A percentile compares a stretch with the other conserved stretches of the same genome.
Evolutionary conservation across 441 rosid genomes (phyloP).

Genomic region (Croton setiger): DNA sequence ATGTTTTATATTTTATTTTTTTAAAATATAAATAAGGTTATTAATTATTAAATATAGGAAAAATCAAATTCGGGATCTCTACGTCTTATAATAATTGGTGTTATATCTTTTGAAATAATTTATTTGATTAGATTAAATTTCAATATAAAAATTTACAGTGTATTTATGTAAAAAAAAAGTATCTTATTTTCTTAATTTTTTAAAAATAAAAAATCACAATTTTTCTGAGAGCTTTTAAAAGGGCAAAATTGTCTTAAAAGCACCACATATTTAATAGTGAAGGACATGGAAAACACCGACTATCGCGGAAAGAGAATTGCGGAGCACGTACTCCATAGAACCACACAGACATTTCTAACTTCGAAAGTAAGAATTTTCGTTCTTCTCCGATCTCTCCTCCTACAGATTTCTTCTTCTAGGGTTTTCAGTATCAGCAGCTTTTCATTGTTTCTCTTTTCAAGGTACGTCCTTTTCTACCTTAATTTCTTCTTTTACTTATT

Average conservation of each 20-base stretch:
- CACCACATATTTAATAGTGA: not conserved
- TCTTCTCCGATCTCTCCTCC: not conserved
- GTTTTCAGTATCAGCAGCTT: not conserved
- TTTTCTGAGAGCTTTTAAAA: not conserved
- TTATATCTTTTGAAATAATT: too few relatives aligned
- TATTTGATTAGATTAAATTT: too few relatives aligned
- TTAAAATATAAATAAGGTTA: too few relatives aligned
- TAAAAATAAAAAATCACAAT: too few relatives aligned
- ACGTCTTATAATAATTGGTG: too few relatives aligned
- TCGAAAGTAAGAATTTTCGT: not conserved
- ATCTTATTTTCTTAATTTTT: too few relatives aligned
- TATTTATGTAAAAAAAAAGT: too few relatives aligned
- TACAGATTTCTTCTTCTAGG: constrained; percentile 1
- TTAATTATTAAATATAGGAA: too few relatives aligned
- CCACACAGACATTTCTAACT: not conserved
- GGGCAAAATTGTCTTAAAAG: constrained; percentile 15
- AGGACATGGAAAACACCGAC: not conserved
- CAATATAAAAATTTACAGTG: too few relatives aligned
- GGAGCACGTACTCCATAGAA: constrained; percentile 1
- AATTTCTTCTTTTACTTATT: not conserved
- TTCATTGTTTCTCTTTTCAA: not conserved
- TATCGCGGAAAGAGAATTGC: not conserved
- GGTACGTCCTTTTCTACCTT: constrained; percentile 12
- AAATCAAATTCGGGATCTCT: too few relatives aligned
- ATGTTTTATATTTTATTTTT: too few relatives aligned